phyloP scores from a whole-genome alignment of 768 basidiomycete genomes.

The Suillus brevipes region DNA sequence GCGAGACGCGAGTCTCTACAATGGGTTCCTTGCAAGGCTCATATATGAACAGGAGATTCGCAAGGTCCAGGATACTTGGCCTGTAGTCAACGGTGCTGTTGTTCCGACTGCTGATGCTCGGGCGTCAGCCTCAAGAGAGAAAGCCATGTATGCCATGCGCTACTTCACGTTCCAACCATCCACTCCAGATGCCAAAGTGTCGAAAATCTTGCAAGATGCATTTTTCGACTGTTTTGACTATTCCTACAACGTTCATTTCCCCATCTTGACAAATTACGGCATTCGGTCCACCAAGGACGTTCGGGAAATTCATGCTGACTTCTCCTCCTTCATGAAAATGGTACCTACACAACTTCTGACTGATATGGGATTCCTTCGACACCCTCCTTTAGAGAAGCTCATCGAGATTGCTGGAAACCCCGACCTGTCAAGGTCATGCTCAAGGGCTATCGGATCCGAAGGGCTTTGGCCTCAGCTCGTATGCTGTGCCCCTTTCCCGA shows the following conservation, averaged over 20 bases:
- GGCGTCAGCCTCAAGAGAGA: slow-evolving; percentile 1
- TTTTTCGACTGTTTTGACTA: slow-evolving; percentile 74
- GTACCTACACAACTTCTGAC: slow-evolving; percentile 58
- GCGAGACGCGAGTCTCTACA: too few species aligned
- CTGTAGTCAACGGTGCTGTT: not conserved
- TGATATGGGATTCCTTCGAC: slow-evolving; percentile 58
- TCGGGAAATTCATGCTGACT: slow-evolving; percentile 65
- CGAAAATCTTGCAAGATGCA: slow-evolving; percentile 61
- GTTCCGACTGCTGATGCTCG: not conserved
- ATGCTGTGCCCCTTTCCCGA: too few species aligned
- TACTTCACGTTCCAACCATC: slow-evolving; percentile 89
- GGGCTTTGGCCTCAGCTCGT: too few species aligned
- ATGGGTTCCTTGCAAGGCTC: slow-evolving; percentile 73
- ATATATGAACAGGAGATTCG: slow-evolving; percentile 83
- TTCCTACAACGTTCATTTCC: slow-evolving; percentile 48
- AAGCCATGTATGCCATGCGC: slow-evolving; percentile 68
- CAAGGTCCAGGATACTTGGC: slow-evolving; percentile 42
- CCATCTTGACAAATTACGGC: slow-evolving; percentile 77
- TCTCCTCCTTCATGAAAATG: slow-evolving; percentile 70
- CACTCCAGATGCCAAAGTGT: slow-evolving; percentile 78
- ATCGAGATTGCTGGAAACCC: slow-evolving; percentile 45
- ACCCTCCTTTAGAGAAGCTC: slow-evolving; percentile 63
- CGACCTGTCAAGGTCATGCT: too few species aligned
- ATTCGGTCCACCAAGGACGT: slow-evolving; percentile 66
- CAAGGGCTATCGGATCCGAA: too few species aligned